Percentiles rank a stretch among this genome's conserved stretches.
These are phyloP conservation scores for Euphorbia peplus DNA, from an alignment of 345 rosid genomes.

Conservation along the genomic window DNA sequence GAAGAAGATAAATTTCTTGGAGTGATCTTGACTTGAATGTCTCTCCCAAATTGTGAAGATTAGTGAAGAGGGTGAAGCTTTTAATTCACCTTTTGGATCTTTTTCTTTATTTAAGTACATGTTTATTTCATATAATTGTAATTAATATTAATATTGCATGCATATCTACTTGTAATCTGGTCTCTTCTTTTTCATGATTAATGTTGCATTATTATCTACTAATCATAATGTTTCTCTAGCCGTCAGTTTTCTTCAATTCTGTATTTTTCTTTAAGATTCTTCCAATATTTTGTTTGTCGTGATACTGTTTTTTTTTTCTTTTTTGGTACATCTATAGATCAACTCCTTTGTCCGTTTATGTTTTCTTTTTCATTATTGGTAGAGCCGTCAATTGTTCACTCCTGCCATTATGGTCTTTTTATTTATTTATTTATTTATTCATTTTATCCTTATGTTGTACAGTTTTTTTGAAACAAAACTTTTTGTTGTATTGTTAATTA, in stretches of 20 bases:
- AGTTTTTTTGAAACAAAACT: too few relatives aligned
- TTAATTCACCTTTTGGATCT: slow-evolving; percentile 24
- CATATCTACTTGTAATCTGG: slow-evolving; percentile 3
- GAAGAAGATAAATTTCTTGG: neutral
- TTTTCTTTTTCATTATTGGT: neutral
- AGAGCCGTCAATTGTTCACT: slow-evolving; percentile 1
- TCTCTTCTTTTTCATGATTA: neutral
- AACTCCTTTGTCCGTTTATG: neutral
- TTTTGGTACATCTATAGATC: neutral
- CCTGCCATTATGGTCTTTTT: neutral
- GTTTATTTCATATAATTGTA: slow-evolving; percentile 24
- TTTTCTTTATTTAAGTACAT: too few relatives aligned
- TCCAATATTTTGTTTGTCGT: neutral
- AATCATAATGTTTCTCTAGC: slow-evolving; percentile 4
- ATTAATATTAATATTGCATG: slow-evolving; percentile 16
- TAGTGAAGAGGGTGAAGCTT: slow-evolving; percentile 20
- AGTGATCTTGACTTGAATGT: neutral
- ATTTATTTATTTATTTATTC: too few relatives aligned
- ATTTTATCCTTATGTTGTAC: too few relatives aligned
- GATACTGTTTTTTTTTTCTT: neutral
- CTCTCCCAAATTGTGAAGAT: neutral
- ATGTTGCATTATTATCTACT: slow-evolving; percentile 1
- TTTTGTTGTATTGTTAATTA: too few relatives aligned
- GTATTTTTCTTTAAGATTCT: neutral
- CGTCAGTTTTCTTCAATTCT: neutral